A percentile compares a stretch with the other conserved stretches of the same genome.
phyloP scores from a whole-genome alignment of 2,329 filamentous ascomycete genomes.

The Xylariaceae sp. region DNA sequence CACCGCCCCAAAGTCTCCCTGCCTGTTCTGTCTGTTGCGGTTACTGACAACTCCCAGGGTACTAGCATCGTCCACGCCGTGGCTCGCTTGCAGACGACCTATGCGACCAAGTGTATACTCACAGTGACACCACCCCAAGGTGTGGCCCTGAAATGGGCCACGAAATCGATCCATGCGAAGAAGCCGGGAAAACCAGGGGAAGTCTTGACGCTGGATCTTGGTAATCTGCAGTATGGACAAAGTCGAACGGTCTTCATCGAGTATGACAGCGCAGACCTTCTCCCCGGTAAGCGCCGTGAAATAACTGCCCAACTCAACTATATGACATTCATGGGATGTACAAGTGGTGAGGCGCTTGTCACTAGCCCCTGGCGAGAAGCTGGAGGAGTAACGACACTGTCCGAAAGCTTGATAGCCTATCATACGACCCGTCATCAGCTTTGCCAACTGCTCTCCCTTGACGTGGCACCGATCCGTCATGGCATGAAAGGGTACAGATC shows the following conservation, averaged over 20 bases:
- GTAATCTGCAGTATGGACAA: conserved; percentile 57
- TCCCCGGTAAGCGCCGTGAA: too few relatives aligned
- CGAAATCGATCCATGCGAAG: conserved; percentile 37
- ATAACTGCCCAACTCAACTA: too few relatives aligned
- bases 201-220: conserved; percentile 37
- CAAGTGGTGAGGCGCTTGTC: too few relatives aligned
- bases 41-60: conserved; percentile 30
- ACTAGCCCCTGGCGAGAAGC: conserved; percentile 24
- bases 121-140: conserved; percentile 35
- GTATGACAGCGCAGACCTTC: conserved; percentile 16
- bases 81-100: conserved; percentile 56
- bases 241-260: conserved; percentile 50
- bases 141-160: conserved; percentile 35
- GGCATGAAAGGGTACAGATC: too few relatives aligned
- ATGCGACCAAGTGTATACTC: conserved; percentile 43
- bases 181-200: conserved; percentile 25
- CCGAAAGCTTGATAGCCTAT: conserved; percentile 42
- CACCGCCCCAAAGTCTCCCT: not conserved
- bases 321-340: too few relatives aligned
- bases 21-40: not conserved
- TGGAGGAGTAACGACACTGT: conserved; percentile 48
- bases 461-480: conserved; percentile 41
- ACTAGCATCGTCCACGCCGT: conserved; percentile 59
- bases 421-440: conserved; percentile 47
- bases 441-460: conserved; percentile 43